Percentiles rank a stretch among this genome's conserved stretches.
Evolutionary conservation across 73 alveolate genomes (phyloP).

Genomic region (Diophrys appendiculata): DNA sequence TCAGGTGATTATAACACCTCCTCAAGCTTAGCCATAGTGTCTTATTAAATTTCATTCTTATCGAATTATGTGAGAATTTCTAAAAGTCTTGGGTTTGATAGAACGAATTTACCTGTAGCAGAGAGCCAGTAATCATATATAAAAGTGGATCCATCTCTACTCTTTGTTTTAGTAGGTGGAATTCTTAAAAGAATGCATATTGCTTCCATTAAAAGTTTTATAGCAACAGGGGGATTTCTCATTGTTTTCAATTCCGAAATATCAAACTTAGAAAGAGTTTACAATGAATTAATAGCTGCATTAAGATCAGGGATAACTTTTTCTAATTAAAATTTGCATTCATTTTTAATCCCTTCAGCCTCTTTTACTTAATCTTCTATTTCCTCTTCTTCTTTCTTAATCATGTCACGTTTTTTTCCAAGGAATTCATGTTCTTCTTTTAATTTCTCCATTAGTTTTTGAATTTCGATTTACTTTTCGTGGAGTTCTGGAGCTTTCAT

Average conservation of each 20-base stretch:
- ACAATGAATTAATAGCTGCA: slow-evolving; percentile 90
- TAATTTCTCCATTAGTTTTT: slow-evolving; percentile 67
- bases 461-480: slow-evolving; percentile 80
- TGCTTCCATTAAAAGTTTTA: slow-evolving; percentile 81
- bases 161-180: slow-evolving; percentile 61
- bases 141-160: slow-evolving; percentile 49
- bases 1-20: slow-evolving; percentile 64
- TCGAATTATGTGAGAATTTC: slow-evolving; percentile 66
- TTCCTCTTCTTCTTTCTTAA: slow-evolving; percentile 88
- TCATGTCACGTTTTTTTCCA: slow-evolving; percentile 84
- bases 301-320: slow-evolving; percentile 92
- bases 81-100: slow-evolving; percentile 71
- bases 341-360: slow-evolving; percentile 82
- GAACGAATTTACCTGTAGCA: slow-evolving; percentile 70
- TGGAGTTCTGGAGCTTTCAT: slow-evolving; percentile 75
- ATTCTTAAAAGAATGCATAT: slow-evolving; percentile 58
- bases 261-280: slow-evolving; percentile 85
- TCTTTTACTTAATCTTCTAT: slow-evolving; percentile 80
- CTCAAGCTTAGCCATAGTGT: slow-evolving; percentile 60
- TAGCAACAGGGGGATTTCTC: slow-evolving; percentile 93
- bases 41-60: slow-evolving; percentile 66
- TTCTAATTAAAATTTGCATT: slow-evolving; percentile 84
- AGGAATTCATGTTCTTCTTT: slow-evolving; percentile 89
- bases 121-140: slow-evolving; percentile 61
- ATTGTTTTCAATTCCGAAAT: slow-evolving; percentile 90